Percentiles rank a stretch among this genome's conserved stretches.
phyloP scores from a whole-genome alignment of 1,139 yeast species.

The Diutina ranongensis region DNA sequence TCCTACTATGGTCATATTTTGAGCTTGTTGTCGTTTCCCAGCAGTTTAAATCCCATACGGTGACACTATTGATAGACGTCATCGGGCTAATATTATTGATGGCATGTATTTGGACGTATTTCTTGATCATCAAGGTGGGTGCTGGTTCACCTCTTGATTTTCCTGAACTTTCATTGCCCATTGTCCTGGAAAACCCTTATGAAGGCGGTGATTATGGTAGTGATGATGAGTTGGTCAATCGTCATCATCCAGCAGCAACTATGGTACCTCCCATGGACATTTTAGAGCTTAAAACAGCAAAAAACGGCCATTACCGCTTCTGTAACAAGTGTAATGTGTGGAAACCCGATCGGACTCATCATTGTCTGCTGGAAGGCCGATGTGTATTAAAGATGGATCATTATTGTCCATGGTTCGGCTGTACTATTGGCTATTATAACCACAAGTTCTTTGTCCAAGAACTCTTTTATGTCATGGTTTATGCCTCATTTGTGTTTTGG shows the following conservation, averaged over 20 bases:
- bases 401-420: slow-evolving; percentile 95
- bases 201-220: background rate
- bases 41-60: background rate
- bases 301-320: slow-evolving; percentile 26
- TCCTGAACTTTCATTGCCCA: slow-evolving; percentile 19
- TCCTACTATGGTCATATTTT: background rate
- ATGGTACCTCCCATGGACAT: background rate
- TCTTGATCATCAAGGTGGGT: slow-evolving; percentile 41
- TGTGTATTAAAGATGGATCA: slow-evolving; percentile 82
- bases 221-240: background rate
- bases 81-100: slow-evolving; percentile 15
- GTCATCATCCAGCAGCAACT: background rate
- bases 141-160: slow-evolving; percentile 56
- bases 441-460: slow-evolving; percentile 75
- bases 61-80: background rate
- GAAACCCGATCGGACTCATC: slow-evolving; percentile 94
- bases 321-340: slow-evolving; percentile 70
- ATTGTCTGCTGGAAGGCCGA: slow-evolving; percentile 60
- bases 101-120: slow-evolving; percentile 29
- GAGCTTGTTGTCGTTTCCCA: background rate
- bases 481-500: slow-evolving; percentile 27
- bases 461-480: slow-evolving; percentile 43
- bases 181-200: slow-evolving; percentile 9
- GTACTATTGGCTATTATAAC: slow-evolving; percentile 75
- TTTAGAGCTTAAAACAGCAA: background rate